Conservation (phyloP, 202 grass and related monocot genomes). For the Eragrostis tef region DNA sequence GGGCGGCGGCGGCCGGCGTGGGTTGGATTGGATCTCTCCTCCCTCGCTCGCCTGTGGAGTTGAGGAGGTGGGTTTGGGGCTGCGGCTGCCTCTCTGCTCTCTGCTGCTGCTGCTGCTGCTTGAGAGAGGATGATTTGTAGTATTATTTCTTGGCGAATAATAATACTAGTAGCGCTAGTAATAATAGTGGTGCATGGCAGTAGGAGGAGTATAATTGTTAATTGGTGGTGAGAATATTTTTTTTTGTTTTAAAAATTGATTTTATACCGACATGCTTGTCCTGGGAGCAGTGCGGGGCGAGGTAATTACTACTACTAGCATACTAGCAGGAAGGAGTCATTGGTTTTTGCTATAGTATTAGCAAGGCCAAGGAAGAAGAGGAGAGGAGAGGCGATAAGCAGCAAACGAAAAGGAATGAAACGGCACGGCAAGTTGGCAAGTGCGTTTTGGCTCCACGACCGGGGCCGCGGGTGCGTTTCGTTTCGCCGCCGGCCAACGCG, state of each 20-base stretch:
- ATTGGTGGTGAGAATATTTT: neutral
- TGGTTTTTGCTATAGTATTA: neutral
- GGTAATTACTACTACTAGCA: neutral
- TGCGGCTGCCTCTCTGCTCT: neutral
- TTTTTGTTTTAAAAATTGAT: neutral
- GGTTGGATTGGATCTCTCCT: conserved; percentile 43
- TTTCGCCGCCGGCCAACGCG: neutral
- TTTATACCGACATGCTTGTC: conserved; percentile 70
- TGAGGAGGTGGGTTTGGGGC: neutral
- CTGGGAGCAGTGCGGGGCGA: neutral
- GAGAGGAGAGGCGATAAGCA: neutral
- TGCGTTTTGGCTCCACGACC: neutral
- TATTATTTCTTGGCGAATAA: conserved; percentile 2
- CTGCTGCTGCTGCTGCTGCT: too few relatives aligned
- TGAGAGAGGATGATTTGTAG: too few relatives aligned
- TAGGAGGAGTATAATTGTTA: neutral
- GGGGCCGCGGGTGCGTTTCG: neutral
- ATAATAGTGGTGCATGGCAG: neutral
- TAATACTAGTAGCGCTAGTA: neutral
- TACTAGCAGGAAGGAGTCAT: too few relatives aligned
- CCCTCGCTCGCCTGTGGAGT: neutral
- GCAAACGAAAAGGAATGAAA: neutral
- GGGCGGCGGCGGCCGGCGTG: conserved; percentile 26
- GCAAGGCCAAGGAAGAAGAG: too few relatives aligned
- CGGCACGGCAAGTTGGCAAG: conserved; percentile 38